A percentile compares a stretch with the other conserved stretches of the same genome.
These are phyloP conservation scores for Phoma sp. DNA, from an alignment of 2,329 filamentous ascomycete genomes.

Conservation along the genomic window DNA sequence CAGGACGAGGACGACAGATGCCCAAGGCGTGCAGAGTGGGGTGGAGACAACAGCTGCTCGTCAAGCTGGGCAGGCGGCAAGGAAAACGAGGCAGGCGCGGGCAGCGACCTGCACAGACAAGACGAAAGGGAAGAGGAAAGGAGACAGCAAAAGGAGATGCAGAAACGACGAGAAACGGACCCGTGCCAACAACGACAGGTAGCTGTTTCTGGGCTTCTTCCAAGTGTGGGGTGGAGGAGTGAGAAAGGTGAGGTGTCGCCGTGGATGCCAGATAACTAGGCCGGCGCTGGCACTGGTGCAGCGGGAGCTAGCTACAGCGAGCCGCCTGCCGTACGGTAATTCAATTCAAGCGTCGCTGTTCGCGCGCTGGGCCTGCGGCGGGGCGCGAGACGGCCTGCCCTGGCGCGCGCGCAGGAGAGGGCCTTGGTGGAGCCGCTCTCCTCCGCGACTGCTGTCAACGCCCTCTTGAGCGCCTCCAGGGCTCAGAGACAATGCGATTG, in stretches of 20 bases:
- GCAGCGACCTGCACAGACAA: slow-evolving; percentile 34
- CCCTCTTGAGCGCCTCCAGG: too few species aligned
- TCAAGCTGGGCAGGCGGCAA: slow-evolving; percentile 29
- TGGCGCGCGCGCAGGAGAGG: not conserved
- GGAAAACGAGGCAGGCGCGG: slow-evolving; percentile 37
- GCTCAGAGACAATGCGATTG: too few species aligned
- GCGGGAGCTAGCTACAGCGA: slow-evolving; percentile 15
- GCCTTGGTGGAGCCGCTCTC: too few species aligned
- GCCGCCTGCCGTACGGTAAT: slow-evolving; percentile 5
- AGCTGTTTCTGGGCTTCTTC: slow-evolving; percentile 22
- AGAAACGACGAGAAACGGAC: slow-evolving; percentile 42
- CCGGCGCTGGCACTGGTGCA: slow-evolving; percentile 9
- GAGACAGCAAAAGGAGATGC: slow-evolving; percentile 46
- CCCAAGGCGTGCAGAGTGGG: slow-evolving; percentile 15
- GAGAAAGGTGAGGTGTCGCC: slow-evolving; percentile 30
- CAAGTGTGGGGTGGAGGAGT: slow-evolving; percentile 46
- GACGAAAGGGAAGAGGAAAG: slow-evolving; percentile 44
- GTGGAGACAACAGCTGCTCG: slow-evolving; percentile 25
- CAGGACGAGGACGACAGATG: slow-evolving; percentile 19
- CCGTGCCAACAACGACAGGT: slow-evolving; percentile 41
- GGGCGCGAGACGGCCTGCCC: not conserved
- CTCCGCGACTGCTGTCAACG: too few species aligned
- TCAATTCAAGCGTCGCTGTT: not conserved
- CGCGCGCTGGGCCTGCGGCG: not conserved
- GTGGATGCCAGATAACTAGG: slow-evolving; percentile 23